These are phyloP conservation scores for Spiraea crenata DNA, from an alignment of 331 rosid species.

Conservation along the genomic window DNA sequence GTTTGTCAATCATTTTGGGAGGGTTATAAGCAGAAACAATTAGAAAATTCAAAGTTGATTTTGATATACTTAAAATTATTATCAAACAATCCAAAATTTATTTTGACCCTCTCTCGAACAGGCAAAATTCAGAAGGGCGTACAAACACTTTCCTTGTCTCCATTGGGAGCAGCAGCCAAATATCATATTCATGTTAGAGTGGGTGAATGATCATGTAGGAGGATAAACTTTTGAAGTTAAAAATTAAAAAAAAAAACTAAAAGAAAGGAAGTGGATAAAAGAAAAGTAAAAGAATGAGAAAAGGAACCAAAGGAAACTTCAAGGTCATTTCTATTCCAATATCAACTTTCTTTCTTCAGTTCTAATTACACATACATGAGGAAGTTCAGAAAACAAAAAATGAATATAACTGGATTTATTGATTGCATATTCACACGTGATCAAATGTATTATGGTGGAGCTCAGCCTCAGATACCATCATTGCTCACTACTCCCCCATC, in stretches of 20 bases:
- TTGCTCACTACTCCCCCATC: neutral
- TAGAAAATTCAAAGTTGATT: too few species aligned
- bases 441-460: neutral
- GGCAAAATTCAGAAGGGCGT: too few species aligned
- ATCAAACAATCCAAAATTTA: too few species aligned
- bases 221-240: too few species aligned
- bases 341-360: neutral
- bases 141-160: too few species aligned
- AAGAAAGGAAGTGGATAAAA: neutral
- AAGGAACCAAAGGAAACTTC: slow-evolving; percentile 11
- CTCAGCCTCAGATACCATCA: neutral
- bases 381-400: neutral
- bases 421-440: slow-evolving; percentile 13
- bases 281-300: neutral
- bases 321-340: slow-evolving; percentile 19
- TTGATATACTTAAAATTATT: too few species aligned
- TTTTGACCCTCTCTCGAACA: too few species aligned
- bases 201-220: too few species aligned
- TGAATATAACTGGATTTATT: neutral
- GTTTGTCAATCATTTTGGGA: too few species aligned
- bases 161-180: too few species aligned
- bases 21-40: too few species aligned
- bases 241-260: neutral
- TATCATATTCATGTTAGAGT: too few species aligned
- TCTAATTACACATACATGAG: neutral